phyloP scores from a whole-genome alignment of 2,329 filamentous ascomycete species.

The Fusarium devonianum region DNA sequence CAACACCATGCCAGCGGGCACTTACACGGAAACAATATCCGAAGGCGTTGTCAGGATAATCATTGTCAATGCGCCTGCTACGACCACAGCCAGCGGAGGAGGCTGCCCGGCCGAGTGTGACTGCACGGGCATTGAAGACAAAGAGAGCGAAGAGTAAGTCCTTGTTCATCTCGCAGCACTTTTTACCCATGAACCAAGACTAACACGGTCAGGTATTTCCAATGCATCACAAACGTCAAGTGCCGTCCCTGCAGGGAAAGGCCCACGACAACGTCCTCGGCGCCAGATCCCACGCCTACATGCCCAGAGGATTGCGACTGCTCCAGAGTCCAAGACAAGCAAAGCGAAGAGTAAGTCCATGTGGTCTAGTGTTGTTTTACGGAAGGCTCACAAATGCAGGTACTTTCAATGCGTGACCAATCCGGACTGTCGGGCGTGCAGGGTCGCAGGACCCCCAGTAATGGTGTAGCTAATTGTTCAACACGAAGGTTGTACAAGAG shows the following conservation, averaged over 20 bases:
- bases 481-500: no score
- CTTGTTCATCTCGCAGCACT: not conserved
- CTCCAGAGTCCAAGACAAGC: slow-evolving; percentile 34
- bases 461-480: not conserved
- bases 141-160: slow-evolving; percentile 37
- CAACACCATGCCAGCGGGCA: slow-evolving; percentile 37
- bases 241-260: slow-evolving; percentile 38
- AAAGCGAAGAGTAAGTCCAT: slow-evolving; percentile 41
- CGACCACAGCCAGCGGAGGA: slow-evolving; percentile 1
- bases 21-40: slow-evolving; percentile 34
- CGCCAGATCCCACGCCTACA: not conserved
- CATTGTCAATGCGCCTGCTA: slow-evolving; percentile 26
- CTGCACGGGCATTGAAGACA: slow-evolving; percentile 39
- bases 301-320: slow-evolving; percentile 36
- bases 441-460: not conserved
- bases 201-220: slow-evolving; percentile 38
- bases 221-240: slow-evolving; percentile 39
- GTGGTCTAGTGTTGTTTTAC: not conserved
- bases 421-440: slow-evolving; percentile 37
- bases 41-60: slow-evolving; percentile 29
- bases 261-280: slow-evolving; percentile 15
- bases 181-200: not conserved
- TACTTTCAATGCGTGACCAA: slow-evolving; percentile 48
- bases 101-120: slow-evolving; percentile 37
- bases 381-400: slow-evolving; percentile 25